Percentiles rank a stretch among this genome's conserved stretches.
Evolutionary conservation across 2,329 filamentous ascomycete species (phyloP).

Genomic region (Teratosphaeria destructans): DNA sequence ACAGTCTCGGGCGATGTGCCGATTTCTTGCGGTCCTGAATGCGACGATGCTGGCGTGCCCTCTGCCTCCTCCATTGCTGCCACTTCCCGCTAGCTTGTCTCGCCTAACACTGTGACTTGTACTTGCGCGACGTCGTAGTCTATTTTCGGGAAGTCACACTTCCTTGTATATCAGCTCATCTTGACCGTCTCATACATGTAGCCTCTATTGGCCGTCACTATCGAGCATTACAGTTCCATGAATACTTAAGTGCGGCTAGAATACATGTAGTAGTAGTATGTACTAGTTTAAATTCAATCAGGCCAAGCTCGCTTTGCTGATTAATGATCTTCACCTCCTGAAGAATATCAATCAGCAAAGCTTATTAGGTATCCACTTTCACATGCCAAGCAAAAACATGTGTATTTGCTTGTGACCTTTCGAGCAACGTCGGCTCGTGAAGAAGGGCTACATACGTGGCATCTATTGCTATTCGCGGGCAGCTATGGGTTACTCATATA

Average conservation of each 20-base stretch:
- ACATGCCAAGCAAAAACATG: too few species aligned
- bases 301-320: too few species aligned
- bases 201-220: background rate
- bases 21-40: background rate
- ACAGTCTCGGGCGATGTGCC: background rate
- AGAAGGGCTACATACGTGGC: too few species aligned
- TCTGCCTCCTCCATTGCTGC: background rate
- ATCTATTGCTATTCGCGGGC: too few species aligned
- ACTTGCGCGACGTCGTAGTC: background rate
- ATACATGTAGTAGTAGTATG: too few species aligned
- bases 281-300: too few species aligned
- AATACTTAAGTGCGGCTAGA: constrained; percentile 3
- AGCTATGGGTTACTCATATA: too few species aligned
- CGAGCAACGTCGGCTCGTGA: too few species aligned
- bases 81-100: background rate
- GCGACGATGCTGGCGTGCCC: background rate
- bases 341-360: too few species aligned
- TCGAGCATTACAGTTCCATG: background rate
- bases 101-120: background rate
- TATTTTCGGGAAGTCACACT: background rate
- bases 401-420: too few species aligned
- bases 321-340: too few species aligned
- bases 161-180: background rate
- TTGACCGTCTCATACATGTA: background rate
- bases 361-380: too few species aligned